Base-by-base conservation (phyloP, 2,329 filamentous ascomycete species). In the Penicillium janthinellum region DNA sequence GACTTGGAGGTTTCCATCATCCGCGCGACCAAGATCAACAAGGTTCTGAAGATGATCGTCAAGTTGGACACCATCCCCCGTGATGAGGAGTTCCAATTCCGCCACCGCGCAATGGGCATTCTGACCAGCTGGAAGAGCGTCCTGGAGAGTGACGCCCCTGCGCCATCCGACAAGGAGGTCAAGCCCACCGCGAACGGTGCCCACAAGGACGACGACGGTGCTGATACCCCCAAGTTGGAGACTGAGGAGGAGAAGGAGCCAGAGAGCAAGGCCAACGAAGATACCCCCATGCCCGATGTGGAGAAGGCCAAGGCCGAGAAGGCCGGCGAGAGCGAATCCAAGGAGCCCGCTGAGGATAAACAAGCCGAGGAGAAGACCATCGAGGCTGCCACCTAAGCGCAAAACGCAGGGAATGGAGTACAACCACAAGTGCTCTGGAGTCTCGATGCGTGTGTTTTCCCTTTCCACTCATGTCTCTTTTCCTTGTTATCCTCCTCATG, bases 11-110 rank as follows among this genome's bases (percentile, higher is more conserved):
- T 90, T 34, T 87, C 88, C 66, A 95, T 97, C 69, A 96, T 98
- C 70, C 88, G 91, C 64, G 83, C 81, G 14, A 99, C 95, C 63
- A 99, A 98, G 84, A 97, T 99, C 78, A 94, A 98, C 86, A 99
- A 99, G 81, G 94, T 99, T 11, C 84, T 99, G 58, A 96, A 96
- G 81, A 92, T 90, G 4, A 95, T 99, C 66, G 82, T 97, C 70
- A 97, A 96, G 81, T 83, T 99, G 8, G 85, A 88, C 45, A 84
- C 84, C 3, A 96, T 99, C 67, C 93, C 93, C 5, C 89, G 88
- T 62, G 95, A 99, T 65, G 90, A 93, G 38, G 90, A 96, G 66
- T 96, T 89, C 76, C 81, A 90, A 57, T 97, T 99, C 85, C 96
- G 95, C 81, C 82, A 88, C 65, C 89, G 95, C 54, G 93, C 92